Percentiles rank a stretch among this genome's conserved stretches.
These are phyloP conservation scores for Typha latifolia DNA, from an alignment of 176 grass and related monocot genomes.

Conservation along the genomic window DNA sequence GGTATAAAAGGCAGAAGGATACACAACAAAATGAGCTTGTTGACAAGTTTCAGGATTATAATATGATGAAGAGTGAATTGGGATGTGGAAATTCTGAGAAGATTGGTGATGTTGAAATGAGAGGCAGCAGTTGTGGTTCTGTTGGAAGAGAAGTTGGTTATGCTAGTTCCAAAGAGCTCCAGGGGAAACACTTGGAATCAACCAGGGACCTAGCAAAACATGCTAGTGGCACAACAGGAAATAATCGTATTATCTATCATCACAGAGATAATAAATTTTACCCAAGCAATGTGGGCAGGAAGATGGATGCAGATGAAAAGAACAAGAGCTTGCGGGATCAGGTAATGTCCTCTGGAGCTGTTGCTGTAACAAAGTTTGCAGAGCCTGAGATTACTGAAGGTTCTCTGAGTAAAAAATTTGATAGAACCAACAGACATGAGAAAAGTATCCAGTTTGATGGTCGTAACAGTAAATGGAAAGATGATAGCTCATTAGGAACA, in stretches of 20 bases:
- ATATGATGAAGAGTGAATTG: neutral
- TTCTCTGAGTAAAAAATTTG: too few relatives aligned
- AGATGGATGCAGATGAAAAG: slow-evolving; percentile 10
- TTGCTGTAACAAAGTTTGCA: too few relatives aligned
- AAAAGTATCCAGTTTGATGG: too few relatives aligned
- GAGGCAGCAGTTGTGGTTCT: neutral
- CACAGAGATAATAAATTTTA: slow-evolving; percentile 10
- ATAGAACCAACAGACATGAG: too few relatives aligned
- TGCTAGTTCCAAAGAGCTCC: neutral
- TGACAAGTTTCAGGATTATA: slow-evolving; percentile 8
- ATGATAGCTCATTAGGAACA: too few relatives aligned
- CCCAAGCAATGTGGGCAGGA: neutral
- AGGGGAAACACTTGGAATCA: neutral
- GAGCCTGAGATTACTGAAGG: too few relatives aligned
- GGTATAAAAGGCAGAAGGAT: slow-evolving; percentile 16
- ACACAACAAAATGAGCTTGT: slow-evolving; percentile 4
- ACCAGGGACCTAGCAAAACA: neutral
- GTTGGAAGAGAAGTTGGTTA: neutral
- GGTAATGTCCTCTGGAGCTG: too few relatives aligned
- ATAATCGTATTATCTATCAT: neutral
- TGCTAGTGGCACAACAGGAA: too few relatives aligned
- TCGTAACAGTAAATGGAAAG: too few relatives aligned
- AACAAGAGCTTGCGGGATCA: neutral
- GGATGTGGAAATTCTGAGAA: slow-evolving; percentile 11
- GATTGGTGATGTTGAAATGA: slow-evolving; percentile 8